Evolutionary conservation across 176 grass and related monocot genomes (phyloP), one percentile per base, ranked within the genome.

Genomic region (Oryza meridionalis): DNA sequence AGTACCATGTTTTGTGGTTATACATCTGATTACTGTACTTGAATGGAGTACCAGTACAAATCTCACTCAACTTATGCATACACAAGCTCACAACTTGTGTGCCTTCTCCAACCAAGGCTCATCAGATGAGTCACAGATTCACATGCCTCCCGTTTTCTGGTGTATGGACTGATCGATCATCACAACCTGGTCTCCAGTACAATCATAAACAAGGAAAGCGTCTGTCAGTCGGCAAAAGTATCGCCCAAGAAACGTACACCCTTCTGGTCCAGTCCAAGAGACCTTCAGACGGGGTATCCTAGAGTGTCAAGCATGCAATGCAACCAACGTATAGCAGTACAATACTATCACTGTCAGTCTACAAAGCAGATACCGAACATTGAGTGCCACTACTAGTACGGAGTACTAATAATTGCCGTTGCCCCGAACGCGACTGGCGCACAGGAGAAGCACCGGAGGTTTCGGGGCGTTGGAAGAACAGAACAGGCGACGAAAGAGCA

Each of bases 191-290:
- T 47, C 72, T 80, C 31, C 63, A 65, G 7, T 79, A 79, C 69
- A 24, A 22, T 51, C 13, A 73, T 10, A 47, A 40, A 75, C 37
- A 69, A n/a, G 17, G 73, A 17, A 7, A 82, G 17, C 53, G 58
- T 79, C 65, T 50, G 81, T 43, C 62, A 75, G 69, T 88, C 45
- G 92, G 67, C 40, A 55, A 75, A 24, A 38, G 37, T 40, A 11
- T 67, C 15, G 29, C 59, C 27, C 65, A 71, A 40, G 77, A 86
- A 77, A 31, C 69, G 58, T 64, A 71, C 77, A 79, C 71, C 74
- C 65, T 70, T n/a, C 70, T 58, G 88, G 88, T 72, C 83, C 87
- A 44, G 58, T 40, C n/a, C 63, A n/a, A 21, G 53, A 9, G 53
- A 58, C 53, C 6, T 19, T 21, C 19, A 58, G 53, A 58, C 7